Base-by-base conservation (phyloP, 768 basidiomycete species). In the Tulasnella sp. region DNA sequence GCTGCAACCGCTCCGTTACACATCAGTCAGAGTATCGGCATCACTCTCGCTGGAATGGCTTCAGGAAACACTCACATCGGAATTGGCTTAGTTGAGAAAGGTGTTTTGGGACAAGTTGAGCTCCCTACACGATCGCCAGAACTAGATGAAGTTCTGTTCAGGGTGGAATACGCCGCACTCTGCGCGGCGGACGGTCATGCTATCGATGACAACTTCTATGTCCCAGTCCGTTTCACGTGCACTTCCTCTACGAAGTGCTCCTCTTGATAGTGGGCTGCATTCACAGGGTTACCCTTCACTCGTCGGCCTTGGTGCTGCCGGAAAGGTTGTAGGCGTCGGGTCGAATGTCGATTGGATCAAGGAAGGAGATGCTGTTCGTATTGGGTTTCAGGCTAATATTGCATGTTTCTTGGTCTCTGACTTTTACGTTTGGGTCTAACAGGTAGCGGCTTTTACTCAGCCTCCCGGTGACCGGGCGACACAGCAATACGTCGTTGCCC, bases 101-200 rank as follows among this genome's bases (percentile, higher is more conserved):
- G 86, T 7, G 81, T 82, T 5, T 79, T 87, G 46, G 85, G 86
- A 32, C 83, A 81, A 2, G 83, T 86, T 32, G 83, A 85, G 72
- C 82, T 86, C 6, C 78, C 83, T 1, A 87, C 87, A 3, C 73
- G 77, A 42, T 80, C 80, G 23, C 86, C 86, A 5, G 82, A 81
- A n/a, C 78, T 81, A 10, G 85, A 82, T n/a, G 83, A 87, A 74
- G 84, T 88, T 26, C 83, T 85, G 32, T 72, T 88, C 74, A 85
- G 86, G 80, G 85, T 86, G 13, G 83, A 83, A 55, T 87, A 86
- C 77, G 83, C 85, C 2, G 81, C 86, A 20, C 82, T 88, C 82
- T 83, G 85, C 46, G 82, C 86, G 2, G 84, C 86, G 76, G 87
- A 88, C 78, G 83, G 83, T 0, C 87, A 87, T 80, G 80, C 83